Percentiles rank a stretch among this genome's conserved stretches.
These are phyloP conservation scores for Phlebiopsis flavidoalba DNA, from an alignment of 768 basidiomycete genomes.

Conservation along the genomic window DNA sequence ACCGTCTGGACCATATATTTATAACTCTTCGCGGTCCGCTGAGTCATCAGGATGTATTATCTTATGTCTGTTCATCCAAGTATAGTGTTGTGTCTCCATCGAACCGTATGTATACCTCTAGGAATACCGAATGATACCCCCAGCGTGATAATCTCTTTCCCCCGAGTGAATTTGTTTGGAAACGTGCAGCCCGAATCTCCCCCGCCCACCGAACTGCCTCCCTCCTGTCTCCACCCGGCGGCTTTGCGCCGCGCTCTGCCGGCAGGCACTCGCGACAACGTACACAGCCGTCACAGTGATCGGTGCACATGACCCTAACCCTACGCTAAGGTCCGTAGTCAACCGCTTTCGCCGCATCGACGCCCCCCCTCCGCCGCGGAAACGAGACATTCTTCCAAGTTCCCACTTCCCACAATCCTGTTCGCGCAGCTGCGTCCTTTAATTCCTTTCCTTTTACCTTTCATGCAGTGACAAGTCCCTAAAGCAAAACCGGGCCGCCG, in stretches of 20 bases:
- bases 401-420: not conserved
- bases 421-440: not conserved
- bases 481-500: not conserved
- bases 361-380: no score
- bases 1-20: conserved; percentile 4
- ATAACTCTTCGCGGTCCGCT: conserved; percentile 1
- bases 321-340: not conserved
- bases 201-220: not conserved
- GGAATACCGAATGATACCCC: conserved; percentile 6
- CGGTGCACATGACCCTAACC: not conserved
- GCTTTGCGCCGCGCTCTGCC: not conserved
- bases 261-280: not conserved
- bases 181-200: not conserved
- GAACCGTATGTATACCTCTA: conserved; percentile 13
- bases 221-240: not conserved
- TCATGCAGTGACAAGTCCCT: conserved; percentile 3
- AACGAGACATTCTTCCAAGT: not conserved
- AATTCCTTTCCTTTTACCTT: not conserved
- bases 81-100: conserved; percentile 8
- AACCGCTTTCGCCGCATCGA: not conserved
- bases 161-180: not conserved
- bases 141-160: conserved; percentile 5
- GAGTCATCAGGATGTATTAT: conserved; percentile 15
- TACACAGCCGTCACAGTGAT: not conserved
- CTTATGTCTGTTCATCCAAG: conserved; percentile 14